phyloP scores from a whole-genome alignment of 1,284 basidiomycete genomes.

The Exobasidium cylindrosporum region DNA sequence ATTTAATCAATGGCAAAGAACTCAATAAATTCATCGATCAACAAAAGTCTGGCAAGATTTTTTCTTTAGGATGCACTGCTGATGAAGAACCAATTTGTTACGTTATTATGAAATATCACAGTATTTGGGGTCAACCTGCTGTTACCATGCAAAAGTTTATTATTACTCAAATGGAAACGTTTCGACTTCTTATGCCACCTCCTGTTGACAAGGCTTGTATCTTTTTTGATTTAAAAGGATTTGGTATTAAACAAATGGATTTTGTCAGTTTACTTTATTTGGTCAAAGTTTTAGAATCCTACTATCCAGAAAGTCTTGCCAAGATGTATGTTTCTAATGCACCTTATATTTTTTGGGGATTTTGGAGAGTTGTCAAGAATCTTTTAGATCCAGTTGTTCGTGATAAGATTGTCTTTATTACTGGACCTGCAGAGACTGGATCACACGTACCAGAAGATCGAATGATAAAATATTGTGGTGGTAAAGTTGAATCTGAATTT shows the following conservation, averaged over 20 bases:
- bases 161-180: conserved; percentile 53
- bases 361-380: conserved; percentile 33
- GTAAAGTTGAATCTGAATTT: conserved; percentile 25
- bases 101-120: conserved; percentile 47
- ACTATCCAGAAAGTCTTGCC: conserved; percentile 56
- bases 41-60: conserved; percentile 54
- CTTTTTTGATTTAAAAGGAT: conserved; percentile 54
- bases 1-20: conserved; percentile 17
- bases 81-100: conserved; percentile 53
- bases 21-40: conserved; percentile 53
- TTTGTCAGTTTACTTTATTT: conserved; percentile 23
- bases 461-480: conserved; percentile 1
- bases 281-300: conserved; percentile 51
- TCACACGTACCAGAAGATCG: conserved; percentile 11
- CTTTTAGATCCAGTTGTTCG: conserved; percentile 15
- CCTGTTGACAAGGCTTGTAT: conserved; percentile 55
- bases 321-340: conserved; percentile 55
- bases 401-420: conserved; percentile 22
- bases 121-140: conserved; percentile 48
- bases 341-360: conserved; percentile 55
- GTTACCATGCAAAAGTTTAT: conserved; percentile 55
- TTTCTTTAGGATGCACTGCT: conserved; percentile 51
- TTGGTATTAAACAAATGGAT: conserved; percentile 41
- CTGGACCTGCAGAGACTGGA: conserved; percentile 45
- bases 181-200: conserved; percentile 51